Percentiles rank a stretch among this genome's conserved stretches.
These are phyloP conservation scores for Annona squamosa DNA, from an alignment of 164 flowering plant genomes.

Conservation along the genomic window DNA sequence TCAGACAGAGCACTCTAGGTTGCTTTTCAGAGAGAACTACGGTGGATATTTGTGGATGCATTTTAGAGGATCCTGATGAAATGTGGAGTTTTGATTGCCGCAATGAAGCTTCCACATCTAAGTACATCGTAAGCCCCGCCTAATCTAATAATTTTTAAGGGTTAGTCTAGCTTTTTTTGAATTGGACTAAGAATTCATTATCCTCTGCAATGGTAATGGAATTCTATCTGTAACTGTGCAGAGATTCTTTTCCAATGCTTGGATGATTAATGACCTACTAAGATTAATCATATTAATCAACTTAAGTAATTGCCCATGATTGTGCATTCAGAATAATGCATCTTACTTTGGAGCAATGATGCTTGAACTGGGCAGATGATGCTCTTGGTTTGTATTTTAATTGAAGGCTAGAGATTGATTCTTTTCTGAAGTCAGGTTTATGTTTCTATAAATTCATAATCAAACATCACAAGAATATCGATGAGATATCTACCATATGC, in stretches of 20 bases:
- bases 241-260: background rate
- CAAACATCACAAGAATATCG: too few species aligned
- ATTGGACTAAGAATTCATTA: background rate
- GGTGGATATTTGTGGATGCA: conserved; percentile 55
- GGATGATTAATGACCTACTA: background rate
- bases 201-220: background rate
- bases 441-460: too few species aligned
- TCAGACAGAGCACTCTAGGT: conserved; percentile 38
- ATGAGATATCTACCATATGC: too few species aligned
- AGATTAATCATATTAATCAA: too few species aligned
- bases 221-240: background rate
- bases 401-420: too few species aligned
- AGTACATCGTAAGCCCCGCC: conserved; percentile 59
- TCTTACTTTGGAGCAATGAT: too few species aligned
- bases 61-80: conserved; percentile 58
- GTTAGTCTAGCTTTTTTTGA: background rate
- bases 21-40: conserved; percentile 32
- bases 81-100: conserved; percentile 58
- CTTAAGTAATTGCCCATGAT: too few species aligned
- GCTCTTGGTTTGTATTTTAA: too few species aligned
- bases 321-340: too few species aligned
- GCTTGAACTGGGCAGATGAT: too few species aligned
- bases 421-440: too few species aligned
- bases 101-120: conserved; percentile 50
- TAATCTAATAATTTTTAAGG: background rate